Conservation (phyloP, 441 rosid species). For the Corymbia citriodora region DNA sequence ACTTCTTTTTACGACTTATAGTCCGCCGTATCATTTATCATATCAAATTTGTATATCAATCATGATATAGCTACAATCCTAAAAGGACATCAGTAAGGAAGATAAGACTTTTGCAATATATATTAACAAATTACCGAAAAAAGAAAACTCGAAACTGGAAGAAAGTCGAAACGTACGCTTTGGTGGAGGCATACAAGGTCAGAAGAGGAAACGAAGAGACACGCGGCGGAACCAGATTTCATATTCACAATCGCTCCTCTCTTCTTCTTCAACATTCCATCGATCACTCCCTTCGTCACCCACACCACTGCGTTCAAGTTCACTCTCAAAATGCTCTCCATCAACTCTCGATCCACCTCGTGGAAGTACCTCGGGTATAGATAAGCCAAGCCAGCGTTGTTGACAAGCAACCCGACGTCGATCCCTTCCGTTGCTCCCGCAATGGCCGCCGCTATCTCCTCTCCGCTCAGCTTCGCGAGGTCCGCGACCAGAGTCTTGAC, state of each 20-base stretch:
- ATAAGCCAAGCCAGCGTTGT: conserved; percentile 12
- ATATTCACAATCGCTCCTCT: conserved; percentile 27
- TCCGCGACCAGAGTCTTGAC: conserved; percentile 13
- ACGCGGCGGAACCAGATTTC: conserved; percentile 15
- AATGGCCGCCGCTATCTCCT: conserved; percentile 10
- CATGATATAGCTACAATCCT: background rate
- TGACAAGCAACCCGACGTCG: conserved; percentile 22
- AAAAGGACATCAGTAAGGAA: background rate
- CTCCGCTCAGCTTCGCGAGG: conserved; percentile 11
- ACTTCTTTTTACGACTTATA: too few relatives aligned
- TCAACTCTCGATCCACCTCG: conserved; percentile 17
- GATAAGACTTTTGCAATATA: background rate
- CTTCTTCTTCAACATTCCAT: conserved; percentile 19
- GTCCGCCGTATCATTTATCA: background rate
- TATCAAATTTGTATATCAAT: background rate
- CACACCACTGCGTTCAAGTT: conserved; percentile 15
- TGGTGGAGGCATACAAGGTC: conserved; percentile 19
- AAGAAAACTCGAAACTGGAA: background rate
- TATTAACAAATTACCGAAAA: background rate
- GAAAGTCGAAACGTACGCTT: conserved; percentile 15
- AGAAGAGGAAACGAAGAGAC: conserved; percentile 10
- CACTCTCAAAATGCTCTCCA: conserved; percentile 18
- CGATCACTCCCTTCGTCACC: conserved; percentile 21
- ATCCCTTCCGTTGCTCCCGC: conserved; percentile 15
- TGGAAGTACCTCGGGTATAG: conserved; percentile 15